Evolutionary conservation across 2,329 filamentous ascomycete species (phyloP), one percentile per base, ranked within the genome.

Genomic region (Arthrobotrys iridis): DNA sequence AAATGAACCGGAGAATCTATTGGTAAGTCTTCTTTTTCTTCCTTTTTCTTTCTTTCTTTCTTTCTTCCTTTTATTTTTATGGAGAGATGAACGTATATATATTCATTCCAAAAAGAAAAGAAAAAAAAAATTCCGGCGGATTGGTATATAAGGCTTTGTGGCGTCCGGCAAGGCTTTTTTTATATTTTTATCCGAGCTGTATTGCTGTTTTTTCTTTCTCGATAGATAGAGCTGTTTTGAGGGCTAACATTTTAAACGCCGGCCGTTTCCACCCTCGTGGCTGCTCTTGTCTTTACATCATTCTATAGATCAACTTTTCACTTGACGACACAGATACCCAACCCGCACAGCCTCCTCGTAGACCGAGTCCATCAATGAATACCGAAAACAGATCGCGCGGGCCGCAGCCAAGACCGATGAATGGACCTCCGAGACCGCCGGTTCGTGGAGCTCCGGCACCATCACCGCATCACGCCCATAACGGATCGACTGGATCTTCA

Each of bases 331-430:
- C 71, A 40, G 63, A 64, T 30, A 58, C 43, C 24, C 55, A 55
- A 58, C 57, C 43, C 13, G 18, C 50, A 55, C 50, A 55, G 24
- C 58, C 46, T 30, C 63, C 71, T 24, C 71, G 71, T 22, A 59
- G 71, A 48, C 71, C 71, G 3, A 75, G 71, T 48, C 71, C 71
- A 18, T 41, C 60, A 11, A 67, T 68, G 48, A 67, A 63, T 26
- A 24, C 46, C 35, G 71, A 75, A 45, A 75, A 52, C 26, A 75
- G 57, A 68, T 68, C 71, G n/a, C 71, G 71, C 28, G 71, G 71
- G 15, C 57, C 71, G 33, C 71, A 75, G 30, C 37, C 63, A 22
- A 35, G 71, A 22, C 45, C 63, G 3, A 63, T 37, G 28, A 75
- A 75, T 26, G 63, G 63, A 13, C 63, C 71, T 35, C 57, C 71